Percentiles rank a stretch among this genome's conserved stretches.
Conservation (phyloP, 192 early-diverging fungal species). For the Coemansia sp. region DNA sequence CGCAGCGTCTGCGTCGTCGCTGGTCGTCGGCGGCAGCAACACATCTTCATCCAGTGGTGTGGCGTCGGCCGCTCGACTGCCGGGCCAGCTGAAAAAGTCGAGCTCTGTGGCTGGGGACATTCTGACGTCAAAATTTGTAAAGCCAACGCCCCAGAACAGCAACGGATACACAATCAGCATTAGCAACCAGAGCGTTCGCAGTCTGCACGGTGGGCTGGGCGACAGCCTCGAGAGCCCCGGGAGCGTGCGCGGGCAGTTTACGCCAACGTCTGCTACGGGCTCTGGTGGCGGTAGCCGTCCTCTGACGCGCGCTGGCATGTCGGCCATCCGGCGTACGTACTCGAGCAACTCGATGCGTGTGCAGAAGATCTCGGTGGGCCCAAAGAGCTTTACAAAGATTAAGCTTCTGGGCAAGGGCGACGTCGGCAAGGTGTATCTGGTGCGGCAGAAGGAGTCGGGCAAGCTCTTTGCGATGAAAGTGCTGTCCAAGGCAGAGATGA, state of each 20-base stretch:
- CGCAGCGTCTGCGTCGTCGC: slow-evolving; percentile 9
- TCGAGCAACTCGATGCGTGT: slow-evolving; percentile 82
- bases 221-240: slow-evolving; percentile 50
- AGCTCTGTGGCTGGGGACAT: slow-evolving; percentile 42
- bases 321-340: slow-evolving; percentile 69
- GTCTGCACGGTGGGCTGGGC: slow-evolving; percentile 31
- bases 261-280: slow-evolving; percentile 10
- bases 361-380: slow-evolving; percentile 77
- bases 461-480: slow-evolving; percentile 98
- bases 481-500: slow-evolving; percentile 93
- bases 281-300: slow-evolving; percentile 37
- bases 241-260: slow-evolving; percentile 39
- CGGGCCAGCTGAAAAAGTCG: slow-evolving; percentile 42
- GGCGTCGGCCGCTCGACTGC: slow-evolving; percentile 25
- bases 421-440: slow-evolving; percentile 95
- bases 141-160: slow-evolving; percentile 12
- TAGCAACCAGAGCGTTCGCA: slow-evolving; percentile 49
- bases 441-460: slow-evolving; percentile 75
- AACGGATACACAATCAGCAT: slow-evolving; percentile 46
- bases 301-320: slow-evolving; percentile 44
- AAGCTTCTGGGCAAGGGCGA: slow-evolving; percentile 94
- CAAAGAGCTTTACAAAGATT: slow-evolving; percentile 85
- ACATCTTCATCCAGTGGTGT: slow-evolving; percentile 6
- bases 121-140: slow-evolving; percentile 24
- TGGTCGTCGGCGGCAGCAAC: slow-evolving; percentile 1